Evolutionary conservation across 2,329 filamentous ascomycete genomes (phyloP).

Genomic region (Colletotrichum tamarilloi): DNA sequence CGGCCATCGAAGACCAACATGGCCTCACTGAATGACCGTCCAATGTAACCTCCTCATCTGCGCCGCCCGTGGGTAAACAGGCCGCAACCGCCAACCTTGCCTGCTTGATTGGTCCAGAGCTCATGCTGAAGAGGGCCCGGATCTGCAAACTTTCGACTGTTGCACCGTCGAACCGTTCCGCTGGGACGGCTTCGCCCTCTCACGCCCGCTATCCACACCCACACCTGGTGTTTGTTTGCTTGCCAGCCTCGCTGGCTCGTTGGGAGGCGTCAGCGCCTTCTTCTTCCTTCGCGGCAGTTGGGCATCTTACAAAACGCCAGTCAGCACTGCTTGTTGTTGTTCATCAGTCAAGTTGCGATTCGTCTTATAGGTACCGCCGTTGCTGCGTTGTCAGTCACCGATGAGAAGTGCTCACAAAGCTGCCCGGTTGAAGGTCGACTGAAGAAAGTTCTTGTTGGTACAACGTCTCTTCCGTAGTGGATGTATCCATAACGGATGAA

Average conservation of each 20-base stretch:
- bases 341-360: background rate
- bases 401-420: background rate
- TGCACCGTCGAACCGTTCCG: slow-evolving; percentile 34
- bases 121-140: slow-evolving; percentile 20
- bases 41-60: slow-evolving; percentile 27
- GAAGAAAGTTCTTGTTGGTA: slow-evolving; percentile 32
- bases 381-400: background rate
- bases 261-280: background rate
- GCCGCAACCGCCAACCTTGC: slow-evolving; percentile 19
- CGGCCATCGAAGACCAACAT: slow-evolving; percentile 24
- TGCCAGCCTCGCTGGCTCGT: background rate
- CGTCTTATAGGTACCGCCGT: background rate
- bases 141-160: slow-evolving; percentile 35
- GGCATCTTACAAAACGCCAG: background rate
- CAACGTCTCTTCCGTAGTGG: slow-evolving; percentile 34
- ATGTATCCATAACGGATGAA: slow-evolving; percentile 32
- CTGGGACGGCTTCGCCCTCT: slow-evolving; percentile 29
- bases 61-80: slow-evolving; percentile 26
- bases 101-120: slow-evolving; percentile 16
- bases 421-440: slow-evolving; percentile 1
- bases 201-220: background rate
- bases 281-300: slow-evolving; percentile 7
- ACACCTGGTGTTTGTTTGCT: background rate
- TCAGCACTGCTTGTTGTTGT: background rate
- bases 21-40: slow-evolving; percentile 18